Evolutionary conservation across 371 early-diverging fungal species (phyloP).

Genomic region (Lichtheimia corymbifera): DNA sequence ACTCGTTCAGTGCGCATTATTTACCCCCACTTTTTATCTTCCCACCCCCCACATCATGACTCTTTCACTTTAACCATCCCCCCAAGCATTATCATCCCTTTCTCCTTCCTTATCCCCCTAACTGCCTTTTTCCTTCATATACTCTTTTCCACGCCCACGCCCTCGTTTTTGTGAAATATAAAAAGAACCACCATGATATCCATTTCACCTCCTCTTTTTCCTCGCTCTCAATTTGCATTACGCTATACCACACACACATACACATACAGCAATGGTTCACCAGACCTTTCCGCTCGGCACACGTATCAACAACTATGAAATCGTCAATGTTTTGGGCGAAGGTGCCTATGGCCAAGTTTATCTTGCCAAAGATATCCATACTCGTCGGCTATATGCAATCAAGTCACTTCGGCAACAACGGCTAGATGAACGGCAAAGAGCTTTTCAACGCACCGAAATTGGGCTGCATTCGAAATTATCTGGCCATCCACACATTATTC

Average conservation of each 20-base stretch:
- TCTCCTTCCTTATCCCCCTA: slow-evolving; percentile 6
- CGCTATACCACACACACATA: neutral
- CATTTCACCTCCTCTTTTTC: neutral
- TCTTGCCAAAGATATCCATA: slow-evolving; percentile 22
- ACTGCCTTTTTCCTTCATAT: neutral
- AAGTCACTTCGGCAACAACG: slow-evolving; percentile 68
- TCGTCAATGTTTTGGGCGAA: slow-evolving; percentile 58
- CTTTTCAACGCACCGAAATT: slow-evolving; percentile 74
- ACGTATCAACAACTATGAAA: slow-evolving; percentile 33
- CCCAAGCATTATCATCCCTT: neutral
- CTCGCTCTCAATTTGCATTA: neutral
- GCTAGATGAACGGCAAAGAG: slow-evolving; percentile 57
- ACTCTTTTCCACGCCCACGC: neutral
- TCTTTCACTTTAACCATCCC: neutral
- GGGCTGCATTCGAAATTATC: slow-evolving; percentile 66
- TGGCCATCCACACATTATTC: slow-evolving; percentile 73
- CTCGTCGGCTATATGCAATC: slow-evolving; percentile 48
- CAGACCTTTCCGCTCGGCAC: slow-evolving; percentile 25
- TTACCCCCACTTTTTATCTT: too few relatives aligned
- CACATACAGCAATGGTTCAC: slow-evolving; percentile 9
- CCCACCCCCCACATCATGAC: too few relatives aligned
- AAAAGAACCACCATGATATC: neutral
- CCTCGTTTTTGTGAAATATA: slow-evolving; percentile 3
- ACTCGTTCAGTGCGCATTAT: too few relatives aligned
- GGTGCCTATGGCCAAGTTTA: slow-evolving; percentile 78